Conservation (phyloP, 2,329 filamentous ascomycete species). For the Didymella lethalis region DNA sequence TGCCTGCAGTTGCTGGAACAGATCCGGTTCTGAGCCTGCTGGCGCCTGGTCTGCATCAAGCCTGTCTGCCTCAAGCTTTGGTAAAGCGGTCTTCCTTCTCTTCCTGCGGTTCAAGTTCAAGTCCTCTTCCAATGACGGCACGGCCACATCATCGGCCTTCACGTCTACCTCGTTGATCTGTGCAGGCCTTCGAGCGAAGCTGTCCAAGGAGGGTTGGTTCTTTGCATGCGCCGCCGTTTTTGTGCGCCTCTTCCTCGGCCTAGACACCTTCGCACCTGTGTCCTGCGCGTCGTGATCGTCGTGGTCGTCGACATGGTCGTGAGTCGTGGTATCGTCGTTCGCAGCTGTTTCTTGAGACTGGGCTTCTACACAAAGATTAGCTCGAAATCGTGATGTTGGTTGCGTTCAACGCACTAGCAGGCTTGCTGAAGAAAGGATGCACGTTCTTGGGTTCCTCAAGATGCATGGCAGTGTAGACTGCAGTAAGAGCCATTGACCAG, state of each 20-base stretch:
- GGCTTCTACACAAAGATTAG: slow-evolving; percentile 27
- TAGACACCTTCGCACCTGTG: slow-evolving; percentile 23
- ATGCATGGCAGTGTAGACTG: slow-evolving; percentile 50
- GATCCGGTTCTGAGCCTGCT: slow-evolving; percentile 23
- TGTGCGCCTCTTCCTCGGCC: slow-evolving; percentile 35
- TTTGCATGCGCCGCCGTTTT: slow-evolving; percentile 30
- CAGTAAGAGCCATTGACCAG: slow-evolving; percentile 48
- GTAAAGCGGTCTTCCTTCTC: slow-evolving; percentile 49
- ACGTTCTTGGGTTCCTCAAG: slow-evolving; percentile 45
- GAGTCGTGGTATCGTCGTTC: slow-evolving; percentile 1
- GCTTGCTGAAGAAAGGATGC: slow-evolving; percentile 52
- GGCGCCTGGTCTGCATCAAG: background rate
- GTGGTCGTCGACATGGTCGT: slow-evolving; percentile 29
- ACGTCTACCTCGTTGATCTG: slow-evolving; percentile 7
- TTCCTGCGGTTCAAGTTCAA: slow-evolving; percentile 46
- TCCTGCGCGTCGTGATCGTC: slow-evolving; percentile 30
- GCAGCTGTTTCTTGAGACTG: slow-evolving; percentile 22
- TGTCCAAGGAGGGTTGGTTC: slow-evolving; percentile 40
- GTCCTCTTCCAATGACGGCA: slow-evolving; percentile 38
- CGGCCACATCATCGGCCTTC: slow-evolving; percentile 9
- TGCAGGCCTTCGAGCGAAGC: slow-evolving; percentile 32
- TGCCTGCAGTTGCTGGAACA: slow-evolving; percentile 42
- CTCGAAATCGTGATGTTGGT: too few species aligned
- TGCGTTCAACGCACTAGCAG: slow-evolving; percentile 29
- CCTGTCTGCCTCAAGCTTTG: slow-evolving; percentile 16